Conservation (phyloP, 2,329 filamentous ascomycete genomes). For the Ciborinia camelliae region DNA sequence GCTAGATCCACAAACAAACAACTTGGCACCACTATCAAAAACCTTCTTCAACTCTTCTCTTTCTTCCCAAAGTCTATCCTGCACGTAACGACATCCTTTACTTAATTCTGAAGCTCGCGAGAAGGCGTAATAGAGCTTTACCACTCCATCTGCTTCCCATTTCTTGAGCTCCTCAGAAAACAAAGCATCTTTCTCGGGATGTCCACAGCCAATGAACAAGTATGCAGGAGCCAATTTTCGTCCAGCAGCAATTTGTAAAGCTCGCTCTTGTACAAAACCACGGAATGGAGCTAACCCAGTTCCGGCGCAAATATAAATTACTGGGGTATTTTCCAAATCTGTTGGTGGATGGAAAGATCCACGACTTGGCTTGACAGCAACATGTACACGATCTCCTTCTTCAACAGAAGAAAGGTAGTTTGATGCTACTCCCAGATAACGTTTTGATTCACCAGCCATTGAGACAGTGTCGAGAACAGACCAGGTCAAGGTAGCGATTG, state of each 20-base stretch:
- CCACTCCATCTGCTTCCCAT: slow-evolving; percentile 22
- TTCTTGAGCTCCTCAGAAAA: slow-evolving; percentile 42
- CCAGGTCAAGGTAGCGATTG: slow-evolving; percentile 61
- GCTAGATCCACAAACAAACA: slow-evolving; percentile 22
- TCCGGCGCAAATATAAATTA: slow-evolving; percentile 37
- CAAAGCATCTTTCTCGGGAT: slow-evolving; percentile 43
- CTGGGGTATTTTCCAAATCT: slow-evolving; percentile 34
- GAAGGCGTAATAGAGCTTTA: slow-evolving; percentile 19
- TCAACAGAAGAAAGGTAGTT: slow-evolving; percentile 45
- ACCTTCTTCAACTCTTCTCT: slow-evolving; percentile 12
- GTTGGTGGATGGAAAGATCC: slow-evolving; percentile 30
- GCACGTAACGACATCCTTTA: slow-evolving; percentile 19
- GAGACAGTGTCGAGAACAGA: slow-evolving; percentile 51
- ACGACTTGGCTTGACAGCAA: slow-evolving; percentile 43
- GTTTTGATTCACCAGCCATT: slow-evolving; percentile 36
- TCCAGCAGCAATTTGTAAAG: slow-evolving; percentile 13
- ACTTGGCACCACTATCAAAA: slow-evolving; percentile 21
- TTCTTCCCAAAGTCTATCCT: slow-evolving; percentile 23
- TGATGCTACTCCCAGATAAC: slow-evolving; percentile 46
- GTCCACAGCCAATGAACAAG: slow-evolving; percentile 49
- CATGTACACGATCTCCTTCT: slow-evolving; percentile 40
- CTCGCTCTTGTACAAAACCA: slow-evolving; percentile 36
- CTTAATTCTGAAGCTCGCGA: slow-evolving; percentile 5
- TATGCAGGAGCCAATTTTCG: slow-evolving; percentile 35
- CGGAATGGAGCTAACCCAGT: slow-evolving; percentile 37